Percentiles rank a stretch among this genome's conserved stretches.
These are phyloP conservation scores for Xerophyta viscosa DNA, from an alignment of 106 monocot species.

Conservation along the genomic window DNA sequence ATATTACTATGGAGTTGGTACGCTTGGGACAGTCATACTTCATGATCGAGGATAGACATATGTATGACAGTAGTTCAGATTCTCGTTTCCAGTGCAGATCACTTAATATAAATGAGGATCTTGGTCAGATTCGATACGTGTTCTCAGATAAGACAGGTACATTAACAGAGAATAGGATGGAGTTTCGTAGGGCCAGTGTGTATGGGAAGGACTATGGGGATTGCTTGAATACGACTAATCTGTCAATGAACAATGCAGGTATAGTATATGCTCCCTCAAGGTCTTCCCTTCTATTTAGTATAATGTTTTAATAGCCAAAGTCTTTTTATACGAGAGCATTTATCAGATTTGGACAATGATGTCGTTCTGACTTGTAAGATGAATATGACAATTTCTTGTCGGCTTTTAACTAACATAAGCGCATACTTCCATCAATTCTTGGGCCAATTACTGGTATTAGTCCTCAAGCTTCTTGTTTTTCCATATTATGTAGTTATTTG, in stretches of 20 bases:
- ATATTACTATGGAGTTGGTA: constrained; percentile 96
- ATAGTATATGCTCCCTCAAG: constrained; percentile 3
- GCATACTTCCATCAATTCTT: too few species aligned
- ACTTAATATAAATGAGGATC: constrained; percentile 97
- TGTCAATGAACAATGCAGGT: constrained; percentile 20
- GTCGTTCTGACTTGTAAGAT: too few species aligned
- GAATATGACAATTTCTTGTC: too few species aligned
- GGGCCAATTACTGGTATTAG: too few species aligned
- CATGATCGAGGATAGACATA: constrained; percentile 85
- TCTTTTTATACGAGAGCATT: too few species aligned
- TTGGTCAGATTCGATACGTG: constrained; percentile 89
- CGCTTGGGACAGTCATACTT: constrained; percentile 96
- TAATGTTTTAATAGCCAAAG: not conserved
- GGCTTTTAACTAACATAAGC: too few species aligned
- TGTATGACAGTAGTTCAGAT: constrained; percentile 80
- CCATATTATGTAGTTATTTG: too few species aligned
- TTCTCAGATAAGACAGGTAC: constrained; percentile 99
- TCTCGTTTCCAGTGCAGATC: constrained; percentile 98
- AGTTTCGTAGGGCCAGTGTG: constrained; percentile 74
- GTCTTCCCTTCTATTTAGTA: not conserved
- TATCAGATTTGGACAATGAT: too few species aligned
- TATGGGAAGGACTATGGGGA: constrained; percentile 90
- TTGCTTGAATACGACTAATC: constrained; percentile 18
- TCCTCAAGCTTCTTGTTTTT: too few species aligned
- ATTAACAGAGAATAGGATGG: constrained; percentile 97